Conservation (phyloP, 257 asterid genomes). For the Penstemon newberryi region DNA sequence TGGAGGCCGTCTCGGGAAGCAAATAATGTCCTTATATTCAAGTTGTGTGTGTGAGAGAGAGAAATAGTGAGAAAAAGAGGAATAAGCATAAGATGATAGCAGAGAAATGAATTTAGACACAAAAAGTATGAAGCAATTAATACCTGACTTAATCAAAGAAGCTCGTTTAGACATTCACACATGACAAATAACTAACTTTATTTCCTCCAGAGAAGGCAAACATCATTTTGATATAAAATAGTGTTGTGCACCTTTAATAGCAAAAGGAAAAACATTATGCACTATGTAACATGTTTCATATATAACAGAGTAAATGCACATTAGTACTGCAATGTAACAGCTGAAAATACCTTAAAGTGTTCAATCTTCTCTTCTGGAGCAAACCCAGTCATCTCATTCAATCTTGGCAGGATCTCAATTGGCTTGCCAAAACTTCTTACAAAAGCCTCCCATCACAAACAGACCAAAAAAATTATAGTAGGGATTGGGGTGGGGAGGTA, state of each 20-base stretch:
- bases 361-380: slow-evolving; percentile 30
- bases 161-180: too few species aligned
- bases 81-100: too few species aligned
- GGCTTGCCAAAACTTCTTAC: slow-evolving; percentile 28
- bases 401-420: slow-evolving; percentile 21
- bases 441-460: slow-evolving; percentile 19
- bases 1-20: slow-evolving; percentile 36
- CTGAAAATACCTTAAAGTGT: slow-evolving; percentile 21
- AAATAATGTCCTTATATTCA: slow-evolving; percentile 40
- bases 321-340: too few species aligned
- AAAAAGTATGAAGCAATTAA: not conserved
- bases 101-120: not conserved
- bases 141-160: too few species aligned
- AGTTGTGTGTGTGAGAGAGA: slow-evolving; percentile 27
- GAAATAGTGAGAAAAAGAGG: not conserved
- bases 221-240: too few species aligned
- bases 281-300: too few species aligned
- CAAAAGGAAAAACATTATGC: too few species aligned
- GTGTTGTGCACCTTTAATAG: too few species aligned
- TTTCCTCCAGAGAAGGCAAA: too few species aligned
- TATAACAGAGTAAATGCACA: too few species aligned
- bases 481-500: not conserved
- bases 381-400: slow-evolving; percentile 27
- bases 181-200: too few species aligned
- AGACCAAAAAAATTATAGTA: not conserved